Evolutionary conservation across 2,329 filamentous ascomycete genomes (phyloP), one percentile per base, ranked within the genome.

Genomic region (Didymella exigua): DNA sequence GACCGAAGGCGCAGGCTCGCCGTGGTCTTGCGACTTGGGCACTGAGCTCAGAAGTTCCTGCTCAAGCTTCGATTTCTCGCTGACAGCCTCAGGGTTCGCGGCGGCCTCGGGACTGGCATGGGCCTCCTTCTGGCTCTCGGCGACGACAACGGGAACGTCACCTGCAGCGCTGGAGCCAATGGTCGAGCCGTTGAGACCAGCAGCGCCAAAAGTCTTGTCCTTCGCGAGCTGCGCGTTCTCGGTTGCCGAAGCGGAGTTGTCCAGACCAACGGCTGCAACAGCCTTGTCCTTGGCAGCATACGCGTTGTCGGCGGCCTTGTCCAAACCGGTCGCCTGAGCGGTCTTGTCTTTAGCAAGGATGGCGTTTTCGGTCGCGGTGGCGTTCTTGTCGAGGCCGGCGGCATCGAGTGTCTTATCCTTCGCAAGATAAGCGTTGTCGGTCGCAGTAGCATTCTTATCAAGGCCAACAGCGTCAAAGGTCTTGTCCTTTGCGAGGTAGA

Each of bases 21-120:
- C 68, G 48, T 80, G 77, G 42, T 75, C 76, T 33, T 75, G 73
- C 1, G 72, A 63, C 61, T 76, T 72, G 44, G 74, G 73, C 13
- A 72, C 68, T 55, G 68, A 60, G 19, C 55, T 54, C 18, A 68
- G 79, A 11, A 96, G 80, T 77, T 96, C 89, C 19, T 84, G 78
- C 78, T 92, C 89, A 6, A 91, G 80, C 46, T 81, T 79, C 45
- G 83, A 84, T 83, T 92, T 92, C 68, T 90, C 89, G 61, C 81
- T 75, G 13, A 91, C 87, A 67, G 88, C 87, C 33, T 82, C 79
- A 27, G 83, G 77, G 50, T 85, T 79, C 24, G 82, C 86, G 63
- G 86, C 87, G 23, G 89, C 88, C 70, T 91, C 89, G 11, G 88
- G 84, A 13, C 79, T 77, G 36, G 79, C 78, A 51, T 84, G 75